These are phyloP conservation scores for Capniomyces stellatus DNA, from an alignment of 371 early-diverging fungal species.

Conservation along the genomic window DNA sequence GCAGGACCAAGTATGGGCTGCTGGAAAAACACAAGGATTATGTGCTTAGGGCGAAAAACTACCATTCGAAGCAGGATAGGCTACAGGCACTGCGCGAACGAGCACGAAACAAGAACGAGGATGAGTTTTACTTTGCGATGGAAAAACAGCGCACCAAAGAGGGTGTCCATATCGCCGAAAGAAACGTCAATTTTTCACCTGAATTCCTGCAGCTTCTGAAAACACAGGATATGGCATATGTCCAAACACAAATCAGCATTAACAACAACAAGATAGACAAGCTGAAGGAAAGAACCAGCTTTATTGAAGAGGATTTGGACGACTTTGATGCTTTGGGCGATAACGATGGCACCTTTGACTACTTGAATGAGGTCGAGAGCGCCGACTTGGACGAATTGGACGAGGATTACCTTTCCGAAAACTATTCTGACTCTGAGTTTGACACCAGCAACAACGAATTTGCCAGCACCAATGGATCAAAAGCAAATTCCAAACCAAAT, in stretches of 20 bases:
- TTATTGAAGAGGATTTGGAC: not conserved
- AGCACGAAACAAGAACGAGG: constrained; percentile 76
- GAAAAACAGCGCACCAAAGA: constrained; percentile 59
- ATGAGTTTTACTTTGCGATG: constrained; percentile 97
- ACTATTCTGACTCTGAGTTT: too few relatives aligned
- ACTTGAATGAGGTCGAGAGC: not conserved
- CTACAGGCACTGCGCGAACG: constrained; percentile 68
- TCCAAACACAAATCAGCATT: constrained; percentile 56
- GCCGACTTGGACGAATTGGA: constrained; percentile 26
- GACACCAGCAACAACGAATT: too few relatives aligned
- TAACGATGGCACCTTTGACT: constrained; percentile 27
- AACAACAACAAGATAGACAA: constrained; percentile 64
- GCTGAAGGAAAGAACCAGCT: constrained; percentile 26
- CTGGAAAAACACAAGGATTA: constrained; percentile 97
- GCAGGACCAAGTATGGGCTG: constrained; percentile 55
- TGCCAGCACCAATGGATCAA: not conserved
- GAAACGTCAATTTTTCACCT: constrained; percentile 47
- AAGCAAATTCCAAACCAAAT: constrained; percentile 5
- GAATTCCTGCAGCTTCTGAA: constrained; percentile 71
- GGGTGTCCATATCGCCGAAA: constrained; percentile 62
- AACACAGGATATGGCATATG: constrained; percentile 80
- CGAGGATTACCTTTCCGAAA: too few relatives aligned
- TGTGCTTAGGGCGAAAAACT: constrained; percentile 82
- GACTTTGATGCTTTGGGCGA: constrained; percentile 12
- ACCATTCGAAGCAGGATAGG: constrained; percentile 62